A percentile compares a stretch with the other conserved stretches of the same genome.
Evolutionary conservation across 1,139 yeast species (phyloP).

Genomic region (Yamadazyma sp.): DNA sequence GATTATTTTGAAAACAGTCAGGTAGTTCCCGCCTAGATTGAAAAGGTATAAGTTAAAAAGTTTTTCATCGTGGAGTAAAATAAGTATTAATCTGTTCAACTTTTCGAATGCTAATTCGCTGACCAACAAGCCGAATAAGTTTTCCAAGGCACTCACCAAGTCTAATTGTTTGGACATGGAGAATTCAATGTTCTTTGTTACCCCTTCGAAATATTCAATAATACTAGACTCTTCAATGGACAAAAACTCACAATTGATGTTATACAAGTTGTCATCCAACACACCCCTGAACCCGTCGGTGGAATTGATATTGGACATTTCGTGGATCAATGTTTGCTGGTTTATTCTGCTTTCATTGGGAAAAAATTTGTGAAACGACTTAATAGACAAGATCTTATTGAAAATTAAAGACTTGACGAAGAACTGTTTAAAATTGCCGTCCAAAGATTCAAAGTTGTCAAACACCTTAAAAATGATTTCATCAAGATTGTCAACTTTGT

Average conservation of each 20-base stretch:
- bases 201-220: constrained; percentile 32
- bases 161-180: constrained; percentile 42
- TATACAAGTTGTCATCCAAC: constrained; percentile 37
- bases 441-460: constrained; percentile 10
- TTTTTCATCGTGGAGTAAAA: constrained; percentile 40
- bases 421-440: constrained; percentile 52
- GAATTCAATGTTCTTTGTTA: constrained; percentile 31
- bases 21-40: constrained; percentile 21
- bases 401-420: constrained; percentile 52
- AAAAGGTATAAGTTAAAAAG: constrained; percentile 44
- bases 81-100: constrained; percentile 49
- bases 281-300: constrained; percentile 19
- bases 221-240: constrained; percentile 53
- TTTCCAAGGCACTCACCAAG: constrained; percentile 31
- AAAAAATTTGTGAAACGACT: constrained; percentile 45
- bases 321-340: constrained; percentile 24
- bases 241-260: constrained; percentile 53
- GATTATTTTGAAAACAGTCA: constrained; percentile 25
- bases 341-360: constrained; percentile 37
- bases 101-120: constrained; percentile 40
- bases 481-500: constrained; percentile 17
- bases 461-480: constrained; percentile 17
- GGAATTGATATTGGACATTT: constrained; percentile 19
- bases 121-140: constrained; percentile 40
- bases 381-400: constrained; percentile 37